Evolutionary conservation across 352 stramenopile genomes (phyloP).

Genomic region (Globisporangium cystogenes): DNA sequence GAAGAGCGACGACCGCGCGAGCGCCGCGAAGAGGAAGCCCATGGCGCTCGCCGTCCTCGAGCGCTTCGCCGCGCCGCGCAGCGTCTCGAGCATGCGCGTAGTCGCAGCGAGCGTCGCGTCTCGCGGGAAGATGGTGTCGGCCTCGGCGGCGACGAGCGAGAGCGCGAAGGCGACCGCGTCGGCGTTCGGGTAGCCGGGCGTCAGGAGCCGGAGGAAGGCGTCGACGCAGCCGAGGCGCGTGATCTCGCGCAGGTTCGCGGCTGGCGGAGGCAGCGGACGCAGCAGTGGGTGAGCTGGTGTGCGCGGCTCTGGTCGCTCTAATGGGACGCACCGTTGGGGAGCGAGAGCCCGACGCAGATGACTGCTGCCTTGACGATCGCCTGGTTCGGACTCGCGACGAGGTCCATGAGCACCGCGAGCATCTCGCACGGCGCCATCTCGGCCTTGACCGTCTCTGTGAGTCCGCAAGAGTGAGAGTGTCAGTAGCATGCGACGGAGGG

Average conservation of each 20-base stretch:
- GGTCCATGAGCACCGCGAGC: constrained; percentile 33
- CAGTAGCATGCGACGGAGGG: background rate
- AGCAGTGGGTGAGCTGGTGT: background rate
- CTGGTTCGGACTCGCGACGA: constrained; percentile 29
- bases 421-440: constrained; percentile 25
- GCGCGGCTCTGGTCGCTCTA: background rate
- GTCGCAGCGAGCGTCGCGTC: constrained; percentile 29
- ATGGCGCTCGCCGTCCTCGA: constrained; percentile 44
- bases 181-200: constrained; percentile 31
- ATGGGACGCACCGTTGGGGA: constrained; percentile 49
- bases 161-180: constrained; percentile 50
- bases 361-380: constrained; percentile 42
- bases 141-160: constrained; percentile 52
- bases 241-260: constrained; percentile 50
- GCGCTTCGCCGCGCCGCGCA: constrained; percentile 58
- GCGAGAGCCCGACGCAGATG: constrained; percentile 44
- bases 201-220: constrained; percentile 41
- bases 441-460: constrained; percentile 28
- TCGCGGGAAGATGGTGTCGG: constrained; percentile 42
- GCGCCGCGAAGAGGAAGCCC: constrained; percentile 53
- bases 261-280: constrained; percentile 16
- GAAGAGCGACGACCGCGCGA: constrained; percentile 46
- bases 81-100: constrained; percentile 47
- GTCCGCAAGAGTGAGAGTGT: background rate
- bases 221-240: constrained; percentile 48